A percentile compares a stretch with the other conserved stretches of the same genome.
phyloP scores from a whole-genome alignment of 805 yeast species.

The Saccharomycopsis sp. region DNA sequence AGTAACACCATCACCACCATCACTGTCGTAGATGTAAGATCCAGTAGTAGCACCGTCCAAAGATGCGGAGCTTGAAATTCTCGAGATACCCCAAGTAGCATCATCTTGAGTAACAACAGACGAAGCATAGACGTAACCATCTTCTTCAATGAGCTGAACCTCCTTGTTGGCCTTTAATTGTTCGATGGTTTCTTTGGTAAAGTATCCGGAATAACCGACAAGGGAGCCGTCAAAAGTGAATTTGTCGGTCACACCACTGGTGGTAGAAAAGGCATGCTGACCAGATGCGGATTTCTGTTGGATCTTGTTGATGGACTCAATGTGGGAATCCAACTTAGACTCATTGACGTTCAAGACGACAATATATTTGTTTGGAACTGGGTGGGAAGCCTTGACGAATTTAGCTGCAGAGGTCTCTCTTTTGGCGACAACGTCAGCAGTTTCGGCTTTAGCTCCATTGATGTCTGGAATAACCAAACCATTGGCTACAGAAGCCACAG shows the following conservation, averaged over 20 bases:
- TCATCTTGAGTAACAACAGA: slow-evolving; percentile 41
- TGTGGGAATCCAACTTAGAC: slow-evolving; percentile 55
- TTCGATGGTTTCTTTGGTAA: slow-evolving; percentile 67
- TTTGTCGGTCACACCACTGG: neutral
- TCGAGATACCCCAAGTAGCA: slow-evolving; percentile 72
- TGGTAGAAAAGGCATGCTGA: slow-evolving; percentile 8
- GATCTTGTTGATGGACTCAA: slow-evolving; percentile 16
- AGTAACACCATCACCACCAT: slow-evolving; percentile 56
- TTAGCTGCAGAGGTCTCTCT: neutral
- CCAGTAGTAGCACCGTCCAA: slow-evolving; percentile 46
- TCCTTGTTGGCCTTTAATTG: slow-evolving; percentile 59
- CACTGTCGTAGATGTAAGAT: slow-evolving; percentile 48
- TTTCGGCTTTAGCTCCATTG: slow-evolving; percentile 9
- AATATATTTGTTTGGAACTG: slow-evolving; percentile 73
- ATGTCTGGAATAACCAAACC: slow-evolving; percentile 58
- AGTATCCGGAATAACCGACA: slow-evolving; percentile 79
- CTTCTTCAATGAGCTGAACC: slow-evolving; percentile 60
- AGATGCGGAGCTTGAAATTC: slow-evolving; percentile 58
- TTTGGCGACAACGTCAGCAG: neutral
- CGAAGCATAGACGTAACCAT: slow-evolving; percentile 44
- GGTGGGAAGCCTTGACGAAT: slow-evolving; percentile 34
- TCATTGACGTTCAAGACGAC: slow-evolving; percentile 66
- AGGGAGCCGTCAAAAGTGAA: slow-evolving; percentile 39
- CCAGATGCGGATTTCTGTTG: slow-evolving; percentile 9
- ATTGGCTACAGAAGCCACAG: slow-evolving; percentile 35